Evolutionary conservation across 2,329 filamentous ascomycete genomes (phyloP).

Genomic region (Stachybotrys echinatus): DNA sequence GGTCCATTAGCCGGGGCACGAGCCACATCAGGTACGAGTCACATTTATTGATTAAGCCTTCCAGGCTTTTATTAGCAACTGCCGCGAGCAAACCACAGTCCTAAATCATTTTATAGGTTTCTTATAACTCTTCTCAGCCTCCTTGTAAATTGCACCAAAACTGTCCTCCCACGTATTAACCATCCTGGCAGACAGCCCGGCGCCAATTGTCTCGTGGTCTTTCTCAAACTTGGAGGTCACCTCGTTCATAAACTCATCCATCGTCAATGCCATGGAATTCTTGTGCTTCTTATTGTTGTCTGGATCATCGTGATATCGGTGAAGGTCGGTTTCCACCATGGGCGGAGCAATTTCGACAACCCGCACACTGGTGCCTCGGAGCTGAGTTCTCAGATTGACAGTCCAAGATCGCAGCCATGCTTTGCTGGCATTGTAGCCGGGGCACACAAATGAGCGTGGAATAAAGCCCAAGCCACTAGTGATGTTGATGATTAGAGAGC

Average conservation of each 20-base stretch:
- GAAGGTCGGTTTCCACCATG: constrained; percentile 47
- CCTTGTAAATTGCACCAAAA: constrained; percentile 23
- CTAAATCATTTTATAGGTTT: not conserved
- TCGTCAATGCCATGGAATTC: constrained; percentile 32
- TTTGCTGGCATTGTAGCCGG: constrained; percentile 55
- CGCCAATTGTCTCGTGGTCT: constrained; percentile 42
- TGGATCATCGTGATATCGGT: constrained; percentile 49
- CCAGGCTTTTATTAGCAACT: no score
- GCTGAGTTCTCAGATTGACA: constrained; percentile 48
- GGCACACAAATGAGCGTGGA: constrained; percentile 48
- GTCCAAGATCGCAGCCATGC: constrained; percentile 53
- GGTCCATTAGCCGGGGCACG: no score
- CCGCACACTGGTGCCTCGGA: constrained; percentile 34
- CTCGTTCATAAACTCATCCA: constrained; percentile 51
- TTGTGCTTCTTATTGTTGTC: constrained; percentile 55
- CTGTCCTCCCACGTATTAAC: constrained; percentile 38
- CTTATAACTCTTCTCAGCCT: constrained; percentile 3
- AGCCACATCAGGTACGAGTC: no score
- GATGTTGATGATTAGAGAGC: constrained; percentile 46
- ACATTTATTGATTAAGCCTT: no score
- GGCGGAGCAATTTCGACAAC: constrained; percentile 54
- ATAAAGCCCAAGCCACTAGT: constrained; percentile 47
- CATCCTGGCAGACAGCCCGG: constrained; percentile 32
- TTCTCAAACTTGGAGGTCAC: constrained; percentile 36
- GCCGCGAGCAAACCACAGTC: no score